Base-by-base conservation (phyloP, 768 basidiomycete genomes). In the Omphalotus guepiniiformis region DNA sequence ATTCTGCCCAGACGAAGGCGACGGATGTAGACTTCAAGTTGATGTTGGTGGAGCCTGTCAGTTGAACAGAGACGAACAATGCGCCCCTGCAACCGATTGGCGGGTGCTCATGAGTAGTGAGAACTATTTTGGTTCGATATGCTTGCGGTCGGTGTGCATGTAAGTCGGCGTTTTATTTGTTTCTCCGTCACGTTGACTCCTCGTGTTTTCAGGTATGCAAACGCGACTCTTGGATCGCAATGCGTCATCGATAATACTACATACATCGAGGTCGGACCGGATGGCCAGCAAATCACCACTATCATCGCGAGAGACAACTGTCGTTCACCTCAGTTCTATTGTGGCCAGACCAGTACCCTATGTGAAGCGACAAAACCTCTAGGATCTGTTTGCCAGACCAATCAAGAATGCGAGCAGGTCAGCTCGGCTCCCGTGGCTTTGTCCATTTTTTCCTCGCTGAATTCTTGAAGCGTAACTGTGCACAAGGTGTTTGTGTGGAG, bases 1-100 rank as follows among this genome's bases (percentile, higher is more conserved):
- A n/a, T 85, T 81, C 63, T 85, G 83, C 54, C 82, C 82, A 1
- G 84, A 88, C 54, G 80, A 84, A 56, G 82, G 79, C 11, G 74
- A 75, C 53, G 74, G 72, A 3, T 88, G 85, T 59, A 56, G 65
- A 27, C 53, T 59, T 4, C 61, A 76, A 37, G 59, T 70, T 0
- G 47, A 58, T 1, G 60, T 73, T 2, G 83, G 82, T 1, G 63
- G 58, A 6, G 27, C 64, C 0, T 86, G 84, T 57, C 78, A 85
- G 58, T 59, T 84, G 56, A 77, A 79, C 49, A 65, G 84, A 32
- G 84, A 86, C 57, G 82, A 77, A 35, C 77, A 80, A 53, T 79
- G 76, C 48, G 63, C 61, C 28, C 58, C 68, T 12, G 69, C 70
- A 35, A 42, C 59, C 48, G 57, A 79, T 62, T 67, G 65, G 68